Percentiles rank a stretch among this genome's conserved stretches.
These are phyloP conservation scores for Boletus sp. DNA, from an alignment of 1,284 basidiomycete species.

Conservation along the genomic window DNA sequence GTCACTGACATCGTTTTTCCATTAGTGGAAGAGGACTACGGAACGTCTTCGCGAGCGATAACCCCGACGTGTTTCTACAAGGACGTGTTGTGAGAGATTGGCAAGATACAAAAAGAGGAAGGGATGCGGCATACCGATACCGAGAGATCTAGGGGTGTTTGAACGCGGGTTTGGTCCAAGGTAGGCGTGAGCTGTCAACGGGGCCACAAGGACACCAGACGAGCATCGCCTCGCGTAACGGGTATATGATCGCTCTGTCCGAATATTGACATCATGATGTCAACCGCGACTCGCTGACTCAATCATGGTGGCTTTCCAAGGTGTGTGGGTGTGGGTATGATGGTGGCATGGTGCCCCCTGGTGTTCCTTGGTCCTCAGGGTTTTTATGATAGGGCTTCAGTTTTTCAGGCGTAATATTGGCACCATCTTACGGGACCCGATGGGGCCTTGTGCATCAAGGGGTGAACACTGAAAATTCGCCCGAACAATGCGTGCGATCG, in stretches of 20 bases:
- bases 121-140: background rate
- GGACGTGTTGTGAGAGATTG: background rate
- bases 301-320: no score
- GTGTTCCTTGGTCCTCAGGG: background rate
- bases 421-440: no score
- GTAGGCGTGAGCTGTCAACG: slow-evolving; percentile 22
- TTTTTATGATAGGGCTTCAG: background rate
- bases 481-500: background rate
- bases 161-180: background rate
- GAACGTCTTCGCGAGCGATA: background rate
- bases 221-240: background rate
- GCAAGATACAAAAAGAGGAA: background rate
- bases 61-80: background rate
- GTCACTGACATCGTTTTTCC: background rate
- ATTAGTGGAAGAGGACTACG: background rate
- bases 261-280: background rate
- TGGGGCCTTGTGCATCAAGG: background rate
- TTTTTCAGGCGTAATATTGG: background rate
- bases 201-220: slow-evolving; percentile 19
- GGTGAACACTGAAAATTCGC: background rate
- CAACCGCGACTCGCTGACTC: background rate
- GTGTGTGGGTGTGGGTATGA: no score
- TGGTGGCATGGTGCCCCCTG: background rate
- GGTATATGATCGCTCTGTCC: background rate
- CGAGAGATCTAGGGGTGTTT: background rate